phyloP scores from a whole-genome alignment of 2,329 filamentous ascomycete genomes.

The Leptographium galeiforme region DNA sequence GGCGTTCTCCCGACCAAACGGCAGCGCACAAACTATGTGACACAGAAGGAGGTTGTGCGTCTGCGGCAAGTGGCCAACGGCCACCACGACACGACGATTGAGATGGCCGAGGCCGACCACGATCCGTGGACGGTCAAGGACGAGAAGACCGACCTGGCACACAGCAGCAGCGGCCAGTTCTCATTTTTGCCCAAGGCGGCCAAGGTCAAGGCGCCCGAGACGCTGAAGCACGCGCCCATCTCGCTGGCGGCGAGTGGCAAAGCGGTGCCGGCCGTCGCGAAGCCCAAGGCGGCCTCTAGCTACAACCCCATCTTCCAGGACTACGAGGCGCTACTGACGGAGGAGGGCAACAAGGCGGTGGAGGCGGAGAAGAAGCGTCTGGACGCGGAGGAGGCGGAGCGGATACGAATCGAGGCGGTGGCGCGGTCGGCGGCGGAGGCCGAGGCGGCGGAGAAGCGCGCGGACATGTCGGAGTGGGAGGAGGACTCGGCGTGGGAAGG shows the following conservation, averaged over 20 bases:
- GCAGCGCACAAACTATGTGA: conserved; percentile 65
- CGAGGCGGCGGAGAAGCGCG: conserved; percentile 56
- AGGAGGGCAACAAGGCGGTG: conserved; percentile 67
- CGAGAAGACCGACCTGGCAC: conserved; percentile 17
- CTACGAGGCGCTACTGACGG: conserved; percentile 63
- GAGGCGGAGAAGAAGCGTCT: conserved; percentile 66
- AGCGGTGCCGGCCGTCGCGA: conserved; percentile 60
- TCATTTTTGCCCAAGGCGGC: conserved; percentile 55
- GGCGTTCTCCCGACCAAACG: conserved; percentile 64
- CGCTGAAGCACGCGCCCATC: conserved; percentile 63
- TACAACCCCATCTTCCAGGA: conserved; percentile 87
- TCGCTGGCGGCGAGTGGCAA: conserved; percentile 77
- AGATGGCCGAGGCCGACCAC: conserved; percentile 50
- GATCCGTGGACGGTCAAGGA: conserved; percentile 58
- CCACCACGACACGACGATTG: conserved; percentile 39
- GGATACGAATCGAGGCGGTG: conserved; percentile 52
- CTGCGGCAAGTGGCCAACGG: conserved; percentile 70
- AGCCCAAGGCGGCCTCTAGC: conserved; percentile 69
- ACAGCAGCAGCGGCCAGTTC: conserved; percentile 34
- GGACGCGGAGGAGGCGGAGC: conserved; percentile 51
- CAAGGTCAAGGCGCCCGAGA: conserved; percentile 57
- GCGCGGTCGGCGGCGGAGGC: conserved; percentile 59
- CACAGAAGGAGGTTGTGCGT: conserved; percentile 68
- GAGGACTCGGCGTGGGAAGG: conserved; percentile 89
- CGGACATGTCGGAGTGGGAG: conserved; percentile 57